Evolutionary conservation across 108 stramenopile genomes (phyloP).

Genomic region (Skeletonema costatum): DNA sequence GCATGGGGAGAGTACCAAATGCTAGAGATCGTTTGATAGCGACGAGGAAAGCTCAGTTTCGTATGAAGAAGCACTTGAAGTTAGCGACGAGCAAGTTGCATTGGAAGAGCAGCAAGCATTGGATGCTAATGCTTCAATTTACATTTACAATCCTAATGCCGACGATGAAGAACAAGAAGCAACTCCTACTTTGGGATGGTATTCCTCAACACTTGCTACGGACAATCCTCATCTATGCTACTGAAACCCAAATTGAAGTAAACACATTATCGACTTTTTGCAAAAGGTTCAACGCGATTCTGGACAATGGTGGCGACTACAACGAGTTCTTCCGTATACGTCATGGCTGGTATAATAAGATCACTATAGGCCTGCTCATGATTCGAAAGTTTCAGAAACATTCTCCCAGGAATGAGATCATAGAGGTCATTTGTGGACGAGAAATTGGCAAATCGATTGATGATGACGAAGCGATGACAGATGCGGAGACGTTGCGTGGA

Average conservation of each 20-base stretch:
- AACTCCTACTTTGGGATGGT: background rate
- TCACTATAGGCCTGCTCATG: background rate
- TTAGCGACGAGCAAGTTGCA: background rate
- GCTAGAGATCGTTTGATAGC: background rate
- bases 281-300: background rate
- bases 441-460: background rate
- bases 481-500: background rate
- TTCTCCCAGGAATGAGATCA: background rate
- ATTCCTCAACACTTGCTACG: background rate
- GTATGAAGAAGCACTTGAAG: background rate
- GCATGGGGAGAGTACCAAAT: background rate
- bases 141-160: background rate
- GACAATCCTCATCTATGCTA: constrained; percentile 1
- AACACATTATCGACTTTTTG: background rate
- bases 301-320: background rate
- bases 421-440: background rate
- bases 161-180: background rate
- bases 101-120: background rate
- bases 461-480: background rate
- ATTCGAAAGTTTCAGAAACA: background rate
- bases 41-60: constrained; percentile 1
- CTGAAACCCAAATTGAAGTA: background rate
- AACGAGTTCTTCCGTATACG: too few species aligned
- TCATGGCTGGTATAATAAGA: too few species aligned
- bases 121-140: background rate